Evolutionary conservation across 495 filamentous ascomycete species (phyloP).

Genomic region (Penicillium cataractarum): DNA sequence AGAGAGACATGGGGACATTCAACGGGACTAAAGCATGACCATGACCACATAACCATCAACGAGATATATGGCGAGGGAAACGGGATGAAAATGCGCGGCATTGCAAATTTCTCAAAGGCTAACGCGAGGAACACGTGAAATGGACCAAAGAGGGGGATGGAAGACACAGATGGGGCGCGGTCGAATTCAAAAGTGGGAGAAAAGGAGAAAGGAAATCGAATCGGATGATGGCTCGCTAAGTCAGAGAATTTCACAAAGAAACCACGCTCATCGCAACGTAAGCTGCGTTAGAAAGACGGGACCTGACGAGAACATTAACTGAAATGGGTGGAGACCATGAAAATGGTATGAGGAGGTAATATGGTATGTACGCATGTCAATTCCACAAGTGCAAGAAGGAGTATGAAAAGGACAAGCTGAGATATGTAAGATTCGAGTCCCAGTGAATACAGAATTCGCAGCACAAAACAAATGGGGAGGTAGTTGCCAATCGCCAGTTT

Average conservation of each 20-base stretch:
- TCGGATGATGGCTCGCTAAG: conserved; percentile 25
- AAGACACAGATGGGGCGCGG: conserved; percentile 3
- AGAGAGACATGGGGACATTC: conserved; percentile 9
- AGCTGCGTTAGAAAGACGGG: conserved; percentile 14
- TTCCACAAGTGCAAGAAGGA: conserved; percentile 18
- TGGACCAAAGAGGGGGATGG: background rate
- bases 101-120: background rate
- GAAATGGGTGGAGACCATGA: background rate
- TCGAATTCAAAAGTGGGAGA: conserved; percentile 8
- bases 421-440: conserved; percentile 20
- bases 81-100: background rate
- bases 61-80: conserved; percentile 9
- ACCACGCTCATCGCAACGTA: conserved; percentile 21
- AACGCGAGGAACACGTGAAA: background rate
- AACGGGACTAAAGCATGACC: conserved; percentile 19
- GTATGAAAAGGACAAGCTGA: conserved; percentile 22
- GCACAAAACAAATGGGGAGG: conserved; percentile 18
- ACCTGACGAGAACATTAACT: conserved; percentile 17
- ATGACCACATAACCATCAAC: conserved; percentile 14
- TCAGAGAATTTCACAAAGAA: conserved; percentile 15
- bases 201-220: no score
- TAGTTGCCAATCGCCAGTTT: conserved; percentile 28
- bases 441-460: background rate
- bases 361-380: conserved; percentile 30
- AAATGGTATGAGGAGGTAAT: background rate